Percentiles rank a stretch among this genome's conserved stretches.
phyloP scores from a whole-genome alignment of 495 filamentous ascomycete genomes.

The Podospora bellae-mahoneyi region DNA sequence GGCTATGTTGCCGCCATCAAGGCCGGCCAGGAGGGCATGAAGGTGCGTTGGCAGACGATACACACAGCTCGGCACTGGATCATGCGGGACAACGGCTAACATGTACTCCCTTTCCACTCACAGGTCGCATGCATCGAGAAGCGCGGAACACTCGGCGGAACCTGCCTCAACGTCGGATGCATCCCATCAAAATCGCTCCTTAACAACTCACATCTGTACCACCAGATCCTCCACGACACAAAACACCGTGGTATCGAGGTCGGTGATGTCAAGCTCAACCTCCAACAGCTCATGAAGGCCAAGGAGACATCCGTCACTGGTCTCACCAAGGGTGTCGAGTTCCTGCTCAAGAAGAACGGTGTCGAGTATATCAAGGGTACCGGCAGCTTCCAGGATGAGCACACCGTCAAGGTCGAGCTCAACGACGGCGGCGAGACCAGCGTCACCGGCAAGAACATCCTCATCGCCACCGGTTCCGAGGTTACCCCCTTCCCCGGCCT shows the following conservation, averaged over 20 bases:
- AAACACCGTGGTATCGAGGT: slow-evolving; percentile 94
- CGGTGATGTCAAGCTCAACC: slow-evolving; percentile 92
- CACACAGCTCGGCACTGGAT: background rate
- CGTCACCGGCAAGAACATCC: slow-evolving; percentile 87
- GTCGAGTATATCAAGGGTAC: slow-evolving; percentile 96
- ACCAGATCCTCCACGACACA: slow-evolving; percentile 93
- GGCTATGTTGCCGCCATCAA: slow-evolving; percentile 99
- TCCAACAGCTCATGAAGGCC: slow-evolving; percentile 93
- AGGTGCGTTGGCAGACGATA: slow-evolving; percentile 54
- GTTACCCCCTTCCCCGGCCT: slow-evolving; percentile 94
- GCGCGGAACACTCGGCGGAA: slow-evolving; percentile 90
- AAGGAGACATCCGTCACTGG: slow-evolving; percentile 88
- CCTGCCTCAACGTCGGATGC: slow-evolving; percentile 98
- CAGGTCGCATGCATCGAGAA: slow-evolving; percentile 98
- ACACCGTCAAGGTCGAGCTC: slow-evolving; percentile 87
- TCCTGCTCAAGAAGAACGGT: slow-evolving; percentile 96
- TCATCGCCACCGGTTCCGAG: slow-evolving; percentile 94
- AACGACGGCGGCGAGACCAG: slow-evolving; percentile 84
- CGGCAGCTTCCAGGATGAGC: slow-evolving; percentile 78
- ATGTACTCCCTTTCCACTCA: background rate
- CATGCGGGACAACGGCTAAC: slow-evolving; percentile 14
- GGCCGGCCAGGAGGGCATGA: slow-evolving; percentile 94
- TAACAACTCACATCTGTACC: slow-evolving; percentile 99
- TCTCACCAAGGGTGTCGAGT: slow-evolving; percentile 96
- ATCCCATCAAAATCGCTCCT: slow-evolving; percentile 99